A percentile compares a stretch with the other conserved stretches of the same genome.
Conservation (phyloP, 2,329 filamentous ascomycete species). For the Clonostachys rosea region DNA sequence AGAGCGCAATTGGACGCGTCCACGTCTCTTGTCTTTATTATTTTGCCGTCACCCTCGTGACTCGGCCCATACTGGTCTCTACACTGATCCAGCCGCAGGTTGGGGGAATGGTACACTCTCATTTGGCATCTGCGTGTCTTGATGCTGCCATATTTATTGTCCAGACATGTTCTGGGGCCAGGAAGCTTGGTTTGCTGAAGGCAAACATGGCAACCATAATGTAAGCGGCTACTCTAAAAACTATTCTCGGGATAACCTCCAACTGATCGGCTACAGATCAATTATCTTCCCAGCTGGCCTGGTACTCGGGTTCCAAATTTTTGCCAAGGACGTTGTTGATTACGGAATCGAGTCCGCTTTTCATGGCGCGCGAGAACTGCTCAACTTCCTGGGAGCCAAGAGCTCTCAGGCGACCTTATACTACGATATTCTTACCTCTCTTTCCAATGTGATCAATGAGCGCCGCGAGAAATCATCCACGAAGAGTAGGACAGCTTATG, state of each 20-base stretch:
- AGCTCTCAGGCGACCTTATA: constrained; percentile 55
- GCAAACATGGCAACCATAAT: constrained; percentile 57
- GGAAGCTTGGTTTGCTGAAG: constrained; percentile 34
- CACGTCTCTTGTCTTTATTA: constrained; percentile 55
- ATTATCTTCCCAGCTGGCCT: constrained; percentile 53
- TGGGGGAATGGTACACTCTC: constrained; percentile 14
- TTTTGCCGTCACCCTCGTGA: constrained; percentile 52
- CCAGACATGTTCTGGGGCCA: constrained; percentile 46
- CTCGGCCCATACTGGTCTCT: constrained; percentile 49
- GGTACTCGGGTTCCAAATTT: constrained; percentile 52
- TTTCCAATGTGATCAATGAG: constrained; percentile 37
- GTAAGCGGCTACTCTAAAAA: constrained; percentile 23
- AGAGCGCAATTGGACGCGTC: constrained; percentile 39
- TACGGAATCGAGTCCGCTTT: constrained; percentile 42
- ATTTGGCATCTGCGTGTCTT: constrained; percentile 46
- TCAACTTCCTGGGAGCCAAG: constrained; percentile 38
- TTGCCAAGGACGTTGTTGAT: constrained; percentile 39
- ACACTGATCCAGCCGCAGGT: constrained; percentile 33
- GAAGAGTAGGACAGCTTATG: constrained; percentile 15
- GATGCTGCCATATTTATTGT: constrained; percentile 51
- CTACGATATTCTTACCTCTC: constrained; percentile 44
- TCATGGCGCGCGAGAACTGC: constrained; percentile 39
- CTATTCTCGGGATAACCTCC: background rate
- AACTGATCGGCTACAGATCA: constrained; percentile 25
- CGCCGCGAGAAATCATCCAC: constrained; percentile 20